Evolutionary conservation across 805 yeast species (phyloP).

Genomic region (Nakazawaea ambrosiae): DNA sequence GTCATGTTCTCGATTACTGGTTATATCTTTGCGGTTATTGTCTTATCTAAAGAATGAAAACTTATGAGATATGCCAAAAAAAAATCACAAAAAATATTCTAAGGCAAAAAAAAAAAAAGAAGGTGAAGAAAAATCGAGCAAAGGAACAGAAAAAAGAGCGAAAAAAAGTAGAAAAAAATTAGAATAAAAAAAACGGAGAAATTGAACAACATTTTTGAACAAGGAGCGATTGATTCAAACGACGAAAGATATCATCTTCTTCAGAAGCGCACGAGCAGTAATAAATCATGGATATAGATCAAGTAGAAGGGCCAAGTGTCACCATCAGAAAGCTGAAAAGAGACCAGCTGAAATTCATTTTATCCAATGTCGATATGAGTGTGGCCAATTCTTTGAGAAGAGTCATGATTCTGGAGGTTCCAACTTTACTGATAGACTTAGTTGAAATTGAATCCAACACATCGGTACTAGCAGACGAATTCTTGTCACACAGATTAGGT

Average conservation of each 20-base stretch:
- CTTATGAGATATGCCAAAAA: background rate
- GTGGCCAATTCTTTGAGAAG: slow-evolving; percentile 90
- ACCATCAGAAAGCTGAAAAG: slow-evolving; percentile 80
- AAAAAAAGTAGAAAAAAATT: no score
- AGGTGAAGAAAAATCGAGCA: background rate
- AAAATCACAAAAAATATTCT: background rate
- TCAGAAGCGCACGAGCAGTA: no score
- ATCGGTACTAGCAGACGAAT: slow-evolving; percentile 94
- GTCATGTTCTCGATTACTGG: slow-evolving; percentile 1
- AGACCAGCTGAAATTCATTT: slow-evolving; percentile 86
- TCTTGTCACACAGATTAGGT: slow-evolving; percentile 90
- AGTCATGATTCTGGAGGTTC: slow-evolving; percentile 92
- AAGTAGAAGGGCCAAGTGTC: slow-evolving; percentile 59
- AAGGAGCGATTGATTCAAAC: no score
- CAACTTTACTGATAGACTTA: slow-evolving; percentile 92
- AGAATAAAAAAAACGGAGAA: no score
- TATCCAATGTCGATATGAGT: slow-evolving; percentile 81
- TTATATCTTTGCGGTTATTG: slow-evolving; percentile 1
- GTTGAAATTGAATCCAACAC: slow-evolving; percentile 93
- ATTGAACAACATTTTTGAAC: no score
- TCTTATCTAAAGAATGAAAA: no score
- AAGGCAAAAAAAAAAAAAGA: background rate
- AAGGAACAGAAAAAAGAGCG: background rate
- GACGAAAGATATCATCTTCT: no score
- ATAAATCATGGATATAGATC: slow-evolving; percentile 9